Evolutionary conservation across 805 yeast genomes (phyloP), one percentile per base, ranked within the genome.

Genomic region (Metschnikowia borealis): DNA sequence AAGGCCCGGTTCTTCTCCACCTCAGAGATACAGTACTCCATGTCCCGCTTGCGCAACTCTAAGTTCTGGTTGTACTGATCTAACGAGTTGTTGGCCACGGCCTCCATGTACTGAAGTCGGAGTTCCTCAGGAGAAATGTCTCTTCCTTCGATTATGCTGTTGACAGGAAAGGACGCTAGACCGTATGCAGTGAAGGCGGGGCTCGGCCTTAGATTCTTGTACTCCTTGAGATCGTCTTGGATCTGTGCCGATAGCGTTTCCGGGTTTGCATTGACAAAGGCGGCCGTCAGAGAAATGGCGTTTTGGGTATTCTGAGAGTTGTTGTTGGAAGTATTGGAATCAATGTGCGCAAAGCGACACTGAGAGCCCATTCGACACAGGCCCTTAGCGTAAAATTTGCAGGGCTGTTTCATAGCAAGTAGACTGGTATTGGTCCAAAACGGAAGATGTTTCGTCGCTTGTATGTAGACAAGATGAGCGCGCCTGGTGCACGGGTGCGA

Each of bases 111-210:
- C 52, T 74, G 73, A 46, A 75, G 64, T 49, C 86, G 64, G 17
- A 71, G 64, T 56, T 82, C 86, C 52, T 81, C 86, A 20, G 65
- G 68, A 0, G 85, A 80, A 20, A 75, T 60, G 53, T 83, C 86
- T 58, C 87, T 65, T 1, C 75, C 79, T 2, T 66, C 55, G 7
- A 82, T 78, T 38, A 82, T 58, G 56, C 78, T 80, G 42, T 71
- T 69, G 7, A 71, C 70, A 0, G 80, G 79, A 1, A 82, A 82
- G 2, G 62, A 60, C 1, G 70, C 73, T n/a, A 78, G 59, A 23
- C 85, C 80, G 61, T 75, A 79, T 1, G 77, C 66, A 0, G 84
- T 71, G 2, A 75, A 60, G 13, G 63, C 61, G 7, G 74, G 76
- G 20, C 54, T 56, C n/a, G 54, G 38, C 41, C 67, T 66, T 44